Percentiles rank a stretch among this genome's conserved stretches.
These are phyloP conservation scores for Neoboletus subvelutipes DNA, from an alignment of 768 basidiomycete species.

Conservation along the genomic window DNA sequence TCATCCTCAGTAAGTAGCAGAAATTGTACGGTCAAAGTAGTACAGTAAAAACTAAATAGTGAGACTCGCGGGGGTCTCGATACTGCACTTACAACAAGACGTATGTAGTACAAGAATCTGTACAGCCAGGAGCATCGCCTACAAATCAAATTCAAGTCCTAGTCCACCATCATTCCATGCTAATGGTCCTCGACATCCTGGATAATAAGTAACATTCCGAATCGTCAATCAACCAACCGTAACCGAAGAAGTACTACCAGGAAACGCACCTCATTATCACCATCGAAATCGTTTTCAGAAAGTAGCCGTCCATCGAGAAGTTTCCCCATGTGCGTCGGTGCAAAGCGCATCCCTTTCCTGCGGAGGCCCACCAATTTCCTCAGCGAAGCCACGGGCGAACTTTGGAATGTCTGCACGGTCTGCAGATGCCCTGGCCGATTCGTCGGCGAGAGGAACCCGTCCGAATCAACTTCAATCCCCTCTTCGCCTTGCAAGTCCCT, in stretches of 20 bases:
- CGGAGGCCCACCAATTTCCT: slow-evolving; percentile 9
- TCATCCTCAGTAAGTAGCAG: slow-evolving; percentile 18
- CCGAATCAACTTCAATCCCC: slow-evolving; percentile 2
- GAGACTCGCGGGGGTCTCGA: no score
- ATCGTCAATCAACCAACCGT: not conserved
- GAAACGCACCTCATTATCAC: not conserved
- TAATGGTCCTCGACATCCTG: not conserved
- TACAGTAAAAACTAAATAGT: no score
- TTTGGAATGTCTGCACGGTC: slow-evolving; percentile 28
- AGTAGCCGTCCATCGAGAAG: slow-evolving; percentile 12
- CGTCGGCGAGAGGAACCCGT: slow-evolving; percentile 22
- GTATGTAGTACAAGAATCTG: no score
- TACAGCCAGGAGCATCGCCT: not conserved
- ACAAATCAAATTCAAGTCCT: not conserved
- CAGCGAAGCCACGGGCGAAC: slow-evolving; percentile 35
- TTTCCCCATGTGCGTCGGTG: no score
- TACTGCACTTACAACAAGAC: no score
- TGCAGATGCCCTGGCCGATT: slow-evolving; percentile 10
- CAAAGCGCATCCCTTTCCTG: not conserved
- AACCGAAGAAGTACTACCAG: not conserved
- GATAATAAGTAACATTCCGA: not conserved
- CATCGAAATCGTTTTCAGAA: slow-evolving; percentile 9
- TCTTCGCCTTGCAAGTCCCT: slow-evolving; percentile 11
- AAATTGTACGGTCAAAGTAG: no score
- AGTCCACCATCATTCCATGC: not conserved